Evolutionary conservation across 305 asterid species (phyloP).

Genomic region (Euphrasia arctica): DNA sequence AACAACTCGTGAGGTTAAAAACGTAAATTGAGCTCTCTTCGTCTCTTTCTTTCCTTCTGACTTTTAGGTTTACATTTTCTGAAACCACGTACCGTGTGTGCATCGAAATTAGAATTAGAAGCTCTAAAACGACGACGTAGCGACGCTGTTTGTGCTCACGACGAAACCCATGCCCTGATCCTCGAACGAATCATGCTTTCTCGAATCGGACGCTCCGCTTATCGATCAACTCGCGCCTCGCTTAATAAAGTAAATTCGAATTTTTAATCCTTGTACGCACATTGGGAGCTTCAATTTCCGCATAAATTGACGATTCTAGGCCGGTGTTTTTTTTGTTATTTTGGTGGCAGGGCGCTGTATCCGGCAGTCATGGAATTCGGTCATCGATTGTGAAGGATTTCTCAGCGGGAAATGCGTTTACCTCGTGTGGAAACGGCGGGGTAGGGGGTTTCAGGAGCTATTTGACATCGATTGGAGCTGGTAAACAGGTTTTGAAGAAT

Average conservation of each 20-base stretch:
- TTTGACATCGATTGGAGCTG: slow-evolving; percentile 49
- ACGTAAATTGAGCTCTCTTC: slow-evolving; percentile 9
- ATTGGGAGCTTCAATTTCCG: background rate
- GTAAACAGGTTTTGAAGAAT: slow-evolving; percentile 31
- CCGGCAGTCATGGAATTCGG: slow-evolving; percentile 39
- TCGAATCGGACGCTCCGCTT: slow-evolving; percentile 49
- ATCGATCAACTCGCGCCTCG: slow-evolving; percentile 39
- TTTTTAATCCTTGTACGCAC: background rate
- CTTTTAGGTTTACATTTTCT: background rate
- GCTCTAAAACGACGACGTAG: slow-evolving; percentile 10
- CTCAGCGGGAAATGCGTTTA: slow-evolving; percentile 28
- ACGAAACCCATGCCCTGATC: slow-evolving; percentile 25
- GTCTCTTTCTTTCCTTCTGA: background rate
- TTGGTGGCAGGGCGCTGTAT: slow-evolving; percentile 34
- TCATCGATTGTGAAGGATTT: slow-evolving; percentile 32
- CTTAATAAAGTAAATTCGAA: slow-evolving; percentile 31
- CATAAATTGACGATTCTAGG: slow-evolving; percentile 3
- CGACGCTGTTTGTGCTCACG: background rate
- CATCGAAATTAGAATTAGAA: background rate
- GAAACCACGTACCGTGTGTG: background rate
- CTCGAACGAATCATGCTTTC: slow-evolving; percentile 42
- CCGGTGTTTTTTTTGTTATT: background rate
- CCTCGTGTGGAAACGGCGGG: slow-evolving; percentile 33
- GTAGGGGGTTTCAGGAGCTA: slow-evolving; percentile 46
- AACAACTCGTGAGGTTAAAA: slow-evolving; percentile 14